Base-by-base conservation (phyloP, 164 flowering plant species). In the Cinnamomum chago region DNA sequence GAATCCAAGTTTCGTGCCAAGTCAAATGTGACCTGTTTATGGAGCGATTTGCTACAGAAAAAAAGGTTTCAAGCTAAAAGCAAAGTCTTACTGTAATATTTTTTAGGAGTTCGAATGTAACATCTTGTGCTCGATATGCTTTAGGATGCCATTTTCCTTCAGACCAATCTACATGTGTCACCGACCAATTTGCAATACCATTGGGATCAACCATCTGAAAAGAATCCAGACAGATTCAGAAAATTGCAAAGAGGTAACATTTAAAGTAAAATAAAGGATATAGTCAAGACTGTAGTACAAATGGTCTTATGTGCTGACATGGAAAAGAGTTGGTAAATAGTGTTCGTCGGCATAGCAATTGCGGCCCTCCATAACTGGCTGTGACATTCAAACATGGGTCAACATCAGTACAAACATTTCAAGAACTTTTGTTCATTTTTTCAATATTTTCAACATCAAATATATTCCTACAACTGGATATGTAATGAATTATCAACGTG, bases 271-370 rank as follows among this genome's bases (percentile, higher is more conserved):
- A 3, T 25, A 67, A 67, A 67, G 14, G 27, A 67, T 13, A 10
- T 47, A 18, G 71, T n/a, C 25, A 30, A 62, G 50, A 76, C 15
- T 62, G 27, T 5, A 24, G 25, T 33, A 10, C 13, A 27, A 18
- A 66, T 14, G 60, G 67, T 22, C 55, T 23, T 60, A 73, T 73
- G 66, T 52, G 62, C 98, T 85, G 74, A 96, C 99, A 83, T 83
- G 25, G 84, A 96, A 91, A 80, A 92, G 86, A 23, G 98, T 96
- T 5, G 97, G 99, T 83, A 96, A 70, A 86, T 94, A 96, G 79
- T 96, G 99, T 70, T 96, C 99, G 73, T 94, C 99, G 35, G 97
- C 83, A 70, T 91, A 90, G 88, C 99, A 96, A 83, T 96, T 91
- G 65, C 85, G 86, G n/a, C 94, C 97, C 18, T 93, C 99, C 84